Conservation (phyloP, 73 alveolate species). For the Blepharisma stoltei region DNA sequence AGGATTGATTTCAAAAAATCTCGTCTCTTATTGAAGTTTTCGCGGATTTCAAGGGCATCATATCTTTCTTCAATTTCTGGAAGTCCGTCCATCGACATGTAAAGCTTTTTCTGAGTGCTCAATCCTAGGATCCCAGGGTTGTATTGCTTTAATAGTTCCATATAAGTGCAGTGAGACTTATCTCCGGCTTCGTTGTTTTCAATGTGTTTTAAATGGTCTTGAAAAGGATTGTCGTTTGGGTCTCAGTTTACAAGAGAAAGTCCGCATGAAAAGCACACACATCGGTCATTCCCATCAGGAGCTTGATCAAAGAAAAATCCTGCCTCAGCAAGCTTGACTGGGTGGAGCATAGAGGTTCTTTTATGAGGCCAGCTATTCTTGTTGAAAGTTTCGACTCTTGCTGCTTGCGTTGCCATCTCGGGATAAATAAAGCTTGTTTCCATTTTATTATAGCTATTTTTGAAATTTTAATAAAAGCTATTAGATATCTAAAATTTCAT, state of each 20-base stretch:
- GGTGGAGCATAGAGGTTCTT: slow-evolving; percentile 14
- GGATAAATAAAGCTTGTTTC: neutral
- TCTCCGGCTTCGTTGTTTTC: neutral
- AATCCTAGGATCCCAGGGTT: slow-evolving; percentile 18
- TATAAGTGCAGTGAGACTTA: neutral
- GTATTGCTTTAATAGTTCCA: slow-evolving; percentile 10
- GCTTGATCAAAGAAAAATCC: slow-evolving; percentile 28
- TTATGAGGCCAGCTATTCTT: slow-evolving; percentile 12
- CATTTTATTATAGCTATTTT: no score
- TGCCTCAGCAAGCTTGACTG: slow-evolving; percentile 15
- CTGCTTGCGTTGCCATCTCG: slow-evolving; percentile 23
- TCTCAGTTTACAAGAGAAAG: slow-evolving; percentile 16
- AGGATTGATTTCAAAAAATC: slow-evolving; percentile 17
- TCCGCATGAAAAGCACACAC: slow-evolving; percentile 29
- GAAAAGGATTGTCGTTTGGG: slow-evolving; percentile 17
- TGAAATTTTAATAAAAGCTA: no score
- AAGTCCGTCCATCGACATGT: slow-evolving; percentile 28
- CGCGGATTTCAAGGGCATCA: neutral
- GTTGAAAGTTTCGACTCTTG: neutral
- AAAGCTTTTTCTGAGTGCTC: neutral
- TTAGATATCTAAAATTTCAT: no score
- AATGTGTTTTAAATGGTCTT: slow-evolving; percentile 19
- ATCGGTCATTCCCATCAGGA: slow-evolving; percentile 19
- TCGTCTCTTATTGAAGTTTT: slow-evolving; percentile 20
- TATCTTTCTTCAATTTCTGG: slow-evolving; percentile 14